These are phyloP conservation scores for Tubosaeta sp. DNA, from an alignment of 768 basidiomycete genomes.

Conservation along the genomic window DNA sequence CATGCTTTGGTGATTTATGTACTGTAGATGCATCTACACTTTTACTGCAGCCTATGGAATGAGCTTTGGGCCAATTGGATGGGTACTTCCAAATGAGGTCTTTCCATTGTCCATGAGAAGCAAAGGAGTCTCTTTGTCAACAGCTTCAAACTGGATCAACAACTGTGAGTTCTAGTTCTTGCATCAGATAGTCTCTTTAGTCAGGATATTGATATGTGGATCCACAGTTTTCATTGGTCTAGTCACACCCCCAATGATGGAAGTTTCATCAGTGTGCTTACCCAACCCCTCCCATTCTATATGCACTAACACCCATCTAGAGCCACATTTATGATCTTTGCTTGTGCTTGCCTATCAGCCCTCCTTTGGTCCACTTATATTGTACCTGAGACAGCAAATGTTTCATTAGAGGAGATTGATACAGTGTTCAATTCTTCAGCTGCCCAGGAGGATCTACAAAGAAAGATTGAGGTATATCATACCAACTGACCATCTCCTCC, in stretches of 20 bases:
- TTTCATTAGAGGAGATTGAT: constrained; percentile 76
- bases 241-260: constrained; percentile 62
- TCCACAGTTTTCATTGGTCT: constrained; percentile 68
- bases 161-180: constrained; percentile 49
- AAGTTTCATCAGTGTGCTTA: constrained; percentile 50
- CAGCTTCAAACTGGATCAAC: constrained; percentile 83
- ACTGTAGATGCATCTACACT: constrained; percentile 54
- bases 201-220: constrained; percentile 3
- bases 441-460: constrained; percentile 47
- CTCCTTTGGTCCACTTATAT: constrained; percentile 67
- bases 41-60: constrained; percentile 78
- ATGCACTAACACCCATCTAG: constrained; percentile 29
- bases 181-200: neutral
- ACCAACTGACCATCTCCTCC: neutral
- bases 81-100: constrained; percentile 82
- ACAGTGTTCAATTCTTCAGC: constrained; percentile 57
- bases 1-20: neutral
- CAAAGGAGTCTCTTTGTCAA: constrained; percentile 78
- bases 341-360: constrained; percentile 57
- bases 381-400: constrained; percentile 75
- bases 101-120: constrained; percentile 76
- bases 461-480: constrained; percentile 48
- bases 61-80: constrained; percentile 75
- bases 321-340: constrained; percentile 65
- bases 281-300: neutral